A percentile compares a stretch with the other conserved stretches of the same genome.
These are phyloP conservation scores for Pythium biforme DNA, from an alignment of 352 stramenopile genomes.

Conservation along the genomic window DNA sequence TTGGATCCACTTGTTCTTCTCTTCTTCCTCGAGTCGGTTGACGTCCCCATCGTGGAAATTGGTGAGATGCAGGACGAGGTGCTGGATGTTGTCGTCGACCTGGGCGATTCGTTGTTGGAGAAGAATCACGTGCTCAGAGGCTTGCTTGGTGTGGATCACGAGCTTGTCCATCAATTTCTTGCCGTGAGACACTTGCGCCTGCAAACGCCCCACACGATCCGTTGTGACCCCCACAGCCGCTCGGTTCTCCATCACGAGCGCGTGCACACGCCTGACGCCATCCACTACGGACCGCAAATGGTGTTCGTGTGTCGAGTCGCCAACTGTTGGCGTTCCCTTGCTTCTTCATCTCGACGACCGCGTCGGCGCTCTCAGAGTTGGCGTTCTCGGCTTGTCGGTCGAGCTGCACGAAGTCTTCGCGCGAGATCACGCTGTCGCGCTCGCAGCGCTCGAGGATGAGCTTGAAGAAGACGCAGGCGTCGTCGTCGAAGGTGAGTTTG, in stretches of 20 bases:
- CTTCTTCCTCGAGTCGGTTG: slow-evolving; percentile 1
- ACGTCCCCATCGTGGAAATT: not conserved
- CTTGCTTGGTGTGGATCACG: not conserved
- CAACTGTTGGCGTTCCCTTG: slow-evolving; percentile 11
- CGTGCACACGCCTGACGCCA: not conserved
- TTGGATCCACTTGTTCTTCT: slow-evolving; percentile 21
- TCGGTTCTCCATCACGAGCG: slow-evolving; percentile 11
- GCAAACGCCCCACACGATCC: not conserved
- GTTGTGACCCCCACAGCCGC: not conserved
- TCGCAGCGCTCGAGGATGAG: slow-evolving; percentile 30
- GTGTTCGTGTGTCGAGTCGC: slow-evolving; percentile 13
- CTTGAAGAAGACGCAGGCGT: slow-evolving; percentile 35
- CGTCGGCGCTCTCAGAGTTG: slow-evolving; percentile 10
- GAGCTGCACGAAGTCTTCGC: slow-evolving; percentile 26
- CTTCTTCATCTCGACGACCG: slow-evolving; percentile 9
- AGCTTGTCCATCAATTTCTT: too few relatives aligned
- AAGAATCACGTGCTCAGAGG: not conserved
- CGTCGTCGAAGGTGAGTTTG: slow-evolving; percentile 30
- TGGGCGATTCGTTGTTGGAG: not conserved
- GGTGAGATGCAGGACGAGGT: not conserved
- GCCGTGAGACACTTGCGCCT: not conserved
- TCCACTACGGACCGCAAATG: not conserved
- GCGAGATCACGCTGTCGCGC: slow-evolving; percentile 10
- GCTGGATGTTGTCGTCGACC: not conserved
- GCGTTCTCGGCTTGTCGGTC: slow-evolving; percentile 14